A percentile compares a stretch with the other conserved stretches of the same genome.
These are phyloP conservation scores for Volvariella surrecta DNA, from an alignment of 1,284 basidiomycete species.

Conservation along the genomic window DNA sequence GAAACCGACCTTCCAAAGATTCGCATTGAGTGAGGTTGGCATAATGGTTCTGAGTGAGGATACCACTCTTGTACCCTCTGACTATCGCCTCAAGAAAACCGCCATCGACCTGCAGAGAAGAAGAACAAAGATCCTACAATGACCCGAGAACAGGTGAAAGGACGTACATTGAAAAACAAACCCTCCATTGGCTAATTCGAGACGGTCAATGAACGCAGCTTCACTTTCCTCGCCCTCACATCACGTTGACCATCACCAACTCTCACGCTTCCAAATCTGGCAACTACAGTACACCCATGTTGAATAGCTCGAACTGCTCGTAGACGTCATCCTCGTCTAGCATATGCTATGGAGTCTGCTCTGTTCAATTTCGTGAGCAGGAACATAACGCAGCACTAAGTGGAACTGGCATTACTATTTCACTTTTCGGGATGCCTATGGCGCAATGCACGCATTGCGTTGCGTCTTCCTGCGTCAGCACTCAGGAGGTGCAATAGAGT, in stretches of 20 bases:
- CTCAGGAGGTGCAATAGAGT: too few relatives aligned
- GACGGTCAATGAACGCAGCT: background rate
- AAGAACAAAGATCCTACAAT: slow-evolving; percentile 18
- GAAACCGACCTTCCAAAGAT: slow-evolving; percentile 78
- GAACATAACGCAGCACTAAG: too few relatives aligned
- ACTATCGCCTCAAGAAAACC: slow-evolving; percentile 93
- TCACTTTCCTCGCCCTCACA: background rate
- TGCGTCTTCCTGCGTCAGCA: too few relatives aligned
- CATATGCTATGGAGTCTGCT: too few relatives aligned
- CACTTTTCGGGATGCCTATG: too few relatives aligned
- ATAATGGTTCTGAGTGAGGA: slow-evolving; percentile 87
- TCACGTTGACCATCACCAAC: background rate
- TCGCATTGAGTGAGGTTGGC: slow-evolving; percentile 96
- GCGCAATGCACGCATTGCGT: too few relatives aligned
- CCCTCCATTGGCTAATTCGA: slow-evolving; percentile 60
- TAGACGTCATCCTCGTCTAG: too few relatives aligned
- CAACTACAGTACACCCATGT: too few relatives aligned
- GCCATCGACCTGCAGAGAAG: slow-evolving; percentile 49
- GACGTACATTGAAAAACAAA: slow-evolving; percentile 74
- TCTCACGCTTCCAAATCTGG: background rate
- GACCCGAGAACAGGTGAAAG: slow-evolving; percentile 3
- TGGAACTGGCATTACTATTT: too few relatives aligned
- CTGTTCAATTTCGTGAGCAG: too few relatives aligned
- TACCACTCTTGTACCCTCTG: slow-evolving; percentile 90
- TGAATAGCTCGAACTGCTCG: too few relatives aligned